Evolutionary conservation across 345 rosid genomes (phyloP), one percentile per base, ranked within the genome.

Genomic region (Euclidium syriacum): DNA sequence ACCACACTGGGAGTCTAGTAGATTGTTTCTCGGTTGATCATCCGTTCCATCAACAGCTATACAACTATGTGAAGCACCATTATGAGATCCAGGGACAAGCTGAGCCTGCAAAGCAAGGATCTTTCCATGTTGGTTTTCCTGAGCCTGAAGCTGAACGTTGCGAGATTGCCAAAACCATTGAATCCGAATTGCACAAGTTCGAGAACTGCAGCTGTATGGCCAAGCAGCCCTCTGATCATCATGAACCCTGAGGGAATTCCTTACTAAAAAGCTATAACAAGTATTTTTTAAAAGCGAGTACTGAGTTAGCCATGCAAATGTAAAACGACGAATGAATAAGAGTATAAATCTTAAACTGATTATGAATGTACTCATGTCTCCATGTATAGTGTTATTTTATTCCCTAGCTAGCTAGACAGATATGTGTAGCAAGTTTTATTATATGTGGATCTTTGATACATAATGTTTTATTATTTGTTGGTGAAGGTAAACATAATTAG

Each of bases 31-130:
- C 91, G 4, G 48, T 85, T 65, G 88, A 85, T 53, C 99, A 90
- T 71, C 90, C 88, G 14, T 92, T 92, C 64, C 97, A 87, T 71
- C 90, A 85, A 72, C 85, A 87, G 63, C 95, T 90, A 23, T 92
- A 87, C 78, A 73, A 79, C 76, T 84, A 90, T 79, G 77, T 87
- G 75, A 90, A 84, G 68, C 85, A 82, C 76, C 87, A 84, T 70
- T 79, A 80, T 10, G 20, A 46, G 61, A 54, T 53, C 12, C 49
- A 19, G 1, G 67, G 75, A 60, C 77, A 77, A 24, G 24, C 64
- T 25, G 73, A 26, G 56, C 97, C 86, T 12, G 67, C 80, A 69
- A 90, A 84, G 57, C 97, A 90, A 57, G 91, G 97, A 14, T 89
- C 97, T 12, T 81, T 92, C 75, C 98, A 92, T 64, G 95, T 92